Evolutionary conservation across 192 early-diverging fungal genomes (phyloP).

Genomic region (Linnemannia exigua): DNA sequence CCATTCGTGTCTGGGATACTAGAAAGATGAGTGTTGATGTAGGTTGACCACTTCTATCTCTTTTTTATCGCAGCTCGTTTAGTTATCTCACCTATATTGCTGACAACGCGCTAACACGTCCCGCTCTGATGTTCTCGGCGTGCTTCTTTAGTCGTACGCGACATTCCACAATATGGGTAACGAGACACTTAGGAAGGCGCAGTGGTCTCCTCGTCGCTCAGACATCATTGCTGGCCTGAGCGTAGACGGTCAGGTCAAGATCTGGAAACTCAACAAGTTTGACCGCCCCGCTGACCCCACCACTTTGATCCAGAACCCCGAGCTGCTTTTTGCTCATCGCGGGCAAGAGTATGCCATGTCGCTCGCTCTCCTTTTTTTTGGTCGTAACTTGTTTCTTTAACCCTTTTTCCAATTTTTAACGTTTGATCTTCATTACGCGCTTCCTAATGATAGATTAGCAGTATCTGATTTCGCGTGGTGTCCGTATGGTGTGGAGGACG

Average conservation of each 20-base stretch:
- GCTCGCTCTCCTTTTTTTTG: not conserved
- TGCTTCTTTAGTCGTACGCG: slow-evolving; percentile 14
- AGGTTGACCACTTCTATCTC: not conserved
- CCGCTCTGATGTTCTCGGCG: not conserved
- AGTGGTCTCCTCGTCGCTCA: slow-evolving; percentile 33
- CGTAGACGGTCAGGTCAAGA: slow-evolving; percentile 14
- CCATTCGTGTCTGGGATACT: slow-evolving; percentile 40
- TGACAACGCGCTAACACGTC: not conserved
- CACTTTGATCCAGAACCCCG: not conserved
- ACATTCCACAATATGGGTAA: slow-evolving; percentile 14
- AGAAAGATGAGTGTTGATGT: slow-evolving; percentile 42
- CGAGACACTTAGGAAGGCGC: slow-evolving; percentile 12
- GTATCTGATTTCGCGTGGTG: slow-evolving; percentile 44
- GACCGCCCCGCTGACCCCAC: not conserved
- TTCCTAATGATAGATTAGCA: not conserved
- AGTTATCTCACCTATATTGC: too few species aligned
- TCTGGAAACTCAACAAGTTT: slow-evolving; percentile 41
- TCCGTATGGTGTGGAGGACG: slow-evolving; percentile 34
- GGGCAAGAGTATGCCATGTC: slow-evolving; percentile 17
- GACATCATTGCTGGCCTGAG: slow-evolving; percentile 24
- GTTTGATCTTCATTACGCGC: too few species aligned
- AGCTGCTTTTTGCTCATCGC: slow-evolving; percentile 21
- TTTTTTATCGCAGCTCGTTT: too few species aligned
- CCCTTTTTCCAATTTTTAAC: too few species aligned
- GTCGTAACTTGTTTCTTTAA: not conserved